Conservation (phyloP, 768 basidiomycete genomes). For the Russula sp. region DNA sequence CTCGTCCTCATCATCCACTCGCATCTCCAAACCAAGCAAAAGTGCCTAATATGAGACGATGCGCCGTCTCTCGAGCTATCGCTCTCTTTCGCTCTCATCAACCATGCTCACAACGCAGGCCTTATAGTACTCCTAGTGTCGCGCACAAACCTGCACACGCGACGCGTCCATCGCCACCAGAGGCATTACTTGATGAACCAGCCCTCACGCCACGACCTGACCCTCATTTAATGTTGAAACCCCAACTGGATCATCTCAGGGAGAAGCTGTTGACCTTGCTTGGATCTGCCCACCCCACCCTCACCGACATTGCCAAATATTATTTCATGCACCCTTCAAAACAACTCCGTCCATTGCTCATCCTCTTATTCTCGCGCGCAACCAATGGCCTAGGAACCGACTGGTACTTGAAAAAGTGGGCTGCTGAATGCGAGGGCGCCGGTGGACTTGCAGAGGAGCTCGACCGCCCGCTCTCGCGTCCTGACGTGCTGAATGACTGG, state of each 20-base stretch:
- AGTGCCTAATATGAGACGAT: conserved; percentile 14
- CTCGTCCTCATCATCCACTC: background rate
- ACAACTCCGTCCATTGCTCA: conserved; percentile 83
- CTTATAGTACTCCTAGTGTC: conserved; percentile 11
- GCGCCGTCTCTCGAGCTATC: background rate
- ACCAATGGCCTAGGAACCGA: conserved; percentile 79
- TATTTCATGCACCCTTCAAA: conserved; percentile 89
- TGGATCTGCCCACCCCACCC: conserved; percentile 81
- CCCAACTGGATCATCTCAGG: conserved; percentile 67
- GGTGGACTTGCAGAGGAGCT: conserved; percentile 52
- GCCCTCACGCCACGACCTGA: conserved; percentile 36
- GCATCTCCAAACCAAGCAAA: background rate
- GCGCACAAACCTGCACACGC: conserved; percentile 12
- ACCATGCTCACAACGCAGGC: background rate
- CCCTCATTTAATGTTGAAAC: conserved; percentile 61
- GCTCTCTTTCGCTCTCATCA: background rate
- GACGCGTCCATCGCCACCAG: background rate
- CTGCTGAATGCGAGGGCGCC: conserved; percentile 49
- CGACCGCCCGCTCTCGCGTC: conserved; percentile 69
- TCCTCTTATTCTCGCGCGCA: conserved; percentile 84
- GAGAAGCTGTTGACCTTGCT: conserved; percentile 68
- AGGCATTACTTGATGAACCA: background rate
- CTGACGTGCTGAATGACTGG: conserved; percentile 84
- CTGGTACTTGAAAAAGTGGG: conserved; percentile 56
- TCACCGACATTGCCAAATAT: conserved; percentile 83